These are phyloP conservation scores for Epichloe uncinata DNA, from an alignment of 2,329 filamentous ascomycete genomes.

Conservation along the genomic window DNA sequence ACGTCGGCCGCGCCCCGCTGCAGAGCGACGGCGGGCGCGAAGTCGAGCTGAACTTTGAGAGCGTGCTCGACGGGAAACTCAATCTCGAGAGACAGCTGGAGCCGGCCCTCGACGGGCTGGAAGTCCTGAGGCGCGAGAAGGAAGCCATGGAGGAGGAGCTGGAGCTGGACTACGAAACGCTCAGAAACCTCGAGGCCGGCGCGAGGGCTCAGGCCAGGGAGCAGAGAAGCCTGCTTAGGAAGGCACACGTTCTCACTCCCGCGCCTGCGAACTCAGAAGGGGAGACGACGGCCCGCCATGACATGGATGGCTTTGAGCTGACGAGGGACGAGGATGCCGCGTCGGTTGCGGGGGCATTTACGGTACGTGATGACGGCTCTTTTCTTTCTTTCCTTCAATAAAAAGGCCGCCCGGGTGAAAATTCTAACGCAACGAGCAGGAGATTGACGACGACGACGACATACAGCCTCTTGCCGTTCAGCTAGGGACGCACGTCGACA, in stretches of 20 bases:
- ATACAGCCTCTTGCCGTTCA: conserved; percentile 32
- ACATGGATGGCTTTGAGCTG: conserved; percentile 2
- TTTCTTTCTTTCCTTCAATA: no score
- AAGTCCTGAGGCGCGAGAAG: conserved; percentile 45
- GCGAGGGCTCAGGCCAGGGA: conserved; percentile 39
- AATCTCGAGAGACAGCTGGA: conserved; percentile 45
- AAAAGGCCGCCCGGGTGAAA: no score
- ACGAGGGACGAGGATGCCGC: background rate
- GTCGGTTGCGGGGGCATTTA: conserved; percentile 9
- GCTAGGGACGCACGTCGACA: conserved; percentile 42
- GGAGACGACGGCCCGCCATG: conserved; percentile 1
- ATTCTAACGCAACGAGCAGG: background rate
- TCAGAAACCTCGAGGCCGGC: conserved; percentile 40
- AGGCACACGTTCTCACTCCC: conserved; percentile 37
- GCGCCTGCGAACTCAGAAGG: conserved; percentile 13
- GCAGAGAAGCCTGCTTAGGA: conserved; percentile 35
- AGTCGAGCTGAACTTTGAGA: conserved; percentile 53
- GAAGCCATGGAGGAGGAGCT: conserved; percentile 41
- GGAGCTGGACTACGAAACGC: conserved; percentile 38
- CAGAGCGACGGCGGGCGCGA: conserved; percentile 31
- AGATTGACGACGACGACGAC: conserved; percentile 22
- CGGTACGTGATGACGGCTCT: no score
- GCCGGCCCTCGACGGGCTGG: conserved; percentile 48
- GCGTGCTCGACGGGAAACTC: conserved; percentile 44
- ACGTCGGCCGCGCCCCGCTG: conserved; percentile 7